Evolutionary conservation across 2,329 filamentous ascomycete genomes (phyloP).

Genomic region (Diaporthe vaccinii): DNA sequence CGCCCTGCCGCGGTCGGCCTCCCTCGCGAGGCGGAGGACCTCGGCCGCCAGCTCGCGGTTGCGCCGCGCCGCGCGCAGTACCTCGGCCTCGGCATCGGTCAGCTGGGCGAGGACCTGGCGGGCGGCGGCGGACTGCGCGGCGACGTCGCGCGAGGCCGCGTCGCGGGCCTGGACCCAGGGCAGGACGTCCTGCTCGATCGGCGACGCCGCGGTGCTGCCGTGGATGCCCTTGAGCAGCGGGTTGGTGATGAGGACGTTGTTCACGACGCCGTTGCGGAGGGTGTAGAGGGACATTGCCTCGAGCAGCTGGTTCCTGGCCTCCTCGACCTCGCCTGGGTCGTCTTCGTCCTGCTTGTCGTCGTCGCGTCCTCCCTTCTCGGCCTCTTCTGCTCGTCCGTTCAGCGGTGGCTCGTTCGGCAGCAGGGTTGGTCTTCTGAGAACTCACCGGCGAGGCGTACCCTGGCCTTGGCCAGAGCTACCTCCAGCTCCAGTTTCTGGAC

Average conservation of each 20-base stretch:
- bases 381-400: constrained; percentile 33
- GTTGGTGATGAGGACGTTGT: constrained; percentile 78
- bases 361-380: background rate
- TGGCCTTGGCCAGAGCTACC: constrained; percentile 72
- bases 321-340: constrained; percentile 56
- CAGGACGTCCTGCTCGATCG: constrained; percentile 79
- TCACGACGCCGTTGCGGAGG: constrained; percentile 77
- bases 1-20: constrained; percentile 65
- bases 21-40: constrained; percentile 73
- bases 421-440: background rate
- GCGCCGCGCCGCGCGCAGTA: constrained; percentile 65
- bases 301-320: constrained; percentile 75
- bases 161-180: constrained; percentile 78
- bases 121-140: constrained; percentile 68
- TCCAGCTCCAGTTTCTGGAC: constrained; percentile 80
- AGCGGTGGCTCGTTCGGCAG: background rate
- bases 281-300: constrained; percentile 79
- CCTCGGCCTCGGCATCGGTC: constrained; percentile 69
- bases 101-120: constrained; percentile 65
- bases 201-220: constrained; percentile 71
- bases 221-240: constrained; percentile 85
- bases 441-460: constrained; percentile 37
- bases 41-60: constrained; percentile 75
- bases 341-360: constrained; percentile 1
- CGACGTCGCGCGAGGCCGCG: constrained; percentile 72